Evolutionary conservation across 345 rosid genomes (phyloP), one percentile per base, ranked within the genome.

Genomic region (Conringia planisiliqua): DNA sequence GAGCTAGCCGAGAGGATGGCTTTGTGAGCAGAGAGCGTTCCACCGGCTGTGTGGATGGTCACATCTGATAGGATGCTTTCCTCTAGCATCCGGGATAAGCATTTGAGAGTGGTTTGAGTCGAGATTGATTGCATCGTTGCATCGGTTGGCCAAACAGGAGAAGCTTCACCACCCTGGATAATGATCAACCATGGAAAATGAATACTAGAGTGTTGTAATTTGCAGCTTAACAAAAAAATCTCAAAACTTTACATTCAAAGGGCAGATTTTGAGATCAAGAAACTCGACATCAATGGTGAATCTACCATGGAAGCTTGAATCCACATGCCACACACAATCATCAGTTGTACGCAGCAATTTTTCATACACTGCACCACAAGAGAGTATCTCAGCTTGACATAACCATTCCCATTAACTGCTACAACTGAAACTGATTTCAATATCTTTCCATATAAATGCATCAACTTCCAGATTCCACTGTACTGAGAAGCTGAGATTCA

Each of bases 271-370:
- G 80, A 94, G 86, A 69, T 94, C 97, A n/a, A 94, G 83, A 81
- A 94, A 94, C 85, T 94, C 98, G 1, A 94, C 96, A 67, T 94
- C 98, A 66, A 94, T 82, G 52, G 86, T 81, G 79, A 88, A 84
- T 47, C 92, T 93, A 32, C 96, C 96, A 16, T 78, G 90, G 70
- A 87, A 79, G 32, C 62, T 47, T 30, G 87, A 78, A 69, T 91
- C 98, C 42, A 94, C 88, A 56, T 85, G 88, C 95, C 98, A 94
- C 46, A 78, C 82, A 78, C 89, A 91, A 79, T 94, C 97, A 8
- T 90, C 98, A 35, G 84, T 33, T 10, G 84, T 85, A 71, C 96
- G 90, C 35, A 94, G 84, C 66, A 81, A 72, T 73, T 83, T 88
- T 69, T 91, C 97, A n/a, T 77, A 75, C 66, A 90, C 98, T 90